phyloP scores from a whole-genome alignment of 2,329 filamentous ascomycete genomes.

The Dactylellina haptotyla region DNA sequence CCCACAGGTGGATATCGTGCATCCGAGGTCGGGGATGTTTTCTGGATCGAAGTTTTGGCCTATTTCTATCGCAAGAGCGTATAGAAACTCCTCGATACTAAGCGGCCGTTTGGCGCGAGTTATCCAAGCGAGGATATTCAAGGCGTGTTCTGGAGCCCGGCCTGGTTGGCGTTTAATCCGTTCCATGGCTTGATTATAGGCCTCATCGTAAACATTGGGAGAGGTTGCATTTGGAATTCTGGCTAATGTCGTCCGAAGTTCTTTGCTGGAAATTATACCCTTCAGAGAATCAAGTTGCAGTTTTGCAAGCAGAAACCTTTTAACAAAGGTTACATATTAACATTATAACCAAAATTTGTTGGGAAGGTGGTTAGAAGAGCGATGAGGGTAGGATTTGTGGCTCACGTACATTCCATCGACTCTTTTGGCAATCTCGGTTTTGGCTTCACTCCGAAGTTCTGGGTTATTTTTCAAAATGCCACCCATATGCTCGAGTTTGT shows the following conservation, averaged over 20 bases:
- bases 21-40: background rate
- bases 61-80: slow-evolving; percentile 21
- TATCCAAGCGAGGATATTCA: slow-evolving; percentile 13
- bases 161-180: background rate
- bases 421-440: background rate
- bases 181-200: slow-evolving; percentile 13
- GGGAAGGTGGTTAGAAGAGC: background rate
- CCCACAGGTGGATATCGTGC: slow-evolving; percentile 2
- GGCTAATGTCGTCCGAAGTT: slow-evolving; percentile 60
- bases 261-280: slow-evolving; percentile 1
- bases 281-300: slow-evolving; percentile 1
- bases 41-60: slow-evolving; percentile 2
- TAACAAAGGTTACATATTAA: background rate
- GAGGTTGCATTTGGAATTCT: background rate
- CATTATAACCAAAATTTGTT: background rate
- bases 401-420: slow-evolving; percentile 19
- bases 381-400: too few species aligned
- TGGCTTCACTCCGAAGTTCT: background rate
- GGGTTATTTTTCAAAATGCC: background rate
- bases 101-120: slow-evolving; percentile 10
- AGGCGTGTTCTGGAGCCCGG: background rate
- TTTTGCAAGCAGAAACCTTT: slow-evolving; percentile 14
- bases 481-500: background rate
- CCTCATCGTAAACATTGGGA: background rate
- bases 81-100: slow-evolving; percentile 9